Evolutionary conservation across 2,329 filamentous ascomycete species (phyloP).

Genomic region (Zasmidium angulare): DNA sequence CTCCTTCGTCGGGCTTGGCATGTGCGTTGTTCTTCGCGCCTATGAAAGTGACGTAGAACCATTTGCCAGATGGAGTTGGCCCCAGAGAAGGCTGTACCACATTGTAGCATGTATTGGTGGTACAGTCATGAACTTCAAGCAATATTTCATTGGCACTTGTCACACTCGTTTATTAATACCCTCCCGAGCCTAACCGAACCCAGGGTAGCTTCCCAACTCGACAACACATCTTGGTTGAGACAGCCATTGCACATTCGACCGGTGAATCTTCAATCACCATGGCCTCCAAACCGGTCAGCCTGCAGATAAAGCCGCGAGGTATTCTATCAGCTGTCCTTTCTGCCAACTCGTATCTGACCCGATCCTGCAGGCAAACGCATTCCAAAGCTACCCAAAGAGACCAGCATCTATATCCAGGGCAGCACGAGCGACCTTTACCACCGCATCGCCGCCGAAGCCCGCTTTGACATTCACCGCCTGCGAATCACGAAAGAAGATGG

Average conservation of each 20-base stretch:
- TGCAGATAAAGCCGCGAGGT: slow-evolving; percentile 50
- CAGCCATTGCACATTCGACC: neutral
- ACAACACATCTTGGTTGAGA: neutral
- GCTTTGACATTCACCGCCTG: slow-evolving; percentile 59
- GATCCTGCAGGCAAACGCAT: slow-evolving; percentile 59
- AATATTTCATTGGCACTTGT: neutral
- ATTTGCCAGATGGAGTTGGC: neutral
- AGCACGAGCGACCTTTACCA: slow-evolving; percentile 58
- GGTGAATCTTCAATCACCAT: slow-evolving; percentile 26
- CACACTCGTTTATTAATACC: too few species aligned
- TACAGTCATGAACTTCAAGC: neutral
- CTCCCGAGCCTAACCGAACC: neutral
- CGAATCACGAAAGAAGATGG: slow-evolving; percentile 66
- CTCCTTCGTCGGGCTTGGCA: neutral
- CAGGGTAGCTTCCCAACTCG: too few species aligned
- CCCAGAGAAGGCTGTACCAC: too few species aligned
- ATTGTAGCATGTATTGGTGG: too few species aligned
- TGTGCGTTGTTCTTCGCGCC: neutral
- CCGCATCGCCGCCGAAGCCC: slow-evolving; percentile 54
- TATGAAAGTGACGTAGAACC: neutral
- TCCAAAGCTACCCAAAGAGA: slow-evolving; percentile 57
- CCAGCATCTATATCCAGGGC: slow-evolving; percentile 53
- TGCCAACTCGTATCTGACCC: neutral
- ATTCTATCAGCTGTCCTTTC: slow-evolving; percentile 8
- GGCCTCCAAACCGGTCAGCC: slow-evolving; percentile 44